phyloP scores from a whole-genome alignment of 495 filamentous ascomycete species.

The Friedmanniomyces simplex region DNA sequence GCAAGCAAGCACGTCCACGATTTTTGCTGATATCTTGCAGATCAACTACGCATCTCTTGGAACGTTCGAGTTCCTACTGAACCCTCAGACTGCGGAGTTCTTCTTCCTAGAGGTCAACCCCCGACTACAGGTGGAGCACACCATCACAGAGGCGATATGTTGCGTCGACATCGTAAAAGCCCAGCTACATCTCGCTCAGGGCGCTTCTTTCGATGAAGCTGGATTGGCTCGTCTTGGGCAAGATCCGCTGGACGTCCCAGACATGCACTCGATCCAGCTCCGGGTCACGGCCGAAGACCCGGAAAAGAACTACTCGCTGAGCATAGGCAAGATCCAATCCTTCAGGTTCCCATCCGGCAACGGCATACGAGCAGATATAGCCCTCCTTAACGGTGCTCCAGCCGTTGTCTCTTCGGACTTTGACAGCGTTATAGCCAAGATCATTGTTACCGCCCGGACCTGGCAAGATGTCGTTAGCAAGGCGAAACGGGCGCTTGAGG shows the following conservation, averaged over 20 bases:
- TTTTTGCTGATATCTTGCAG: constrained; percentile 5
- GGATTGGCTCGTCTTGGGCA: constrained; percentile 29
- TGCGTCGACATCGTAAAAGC: constrained; percentile 34
- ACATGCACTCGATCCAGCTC: constrained; percentile 43
- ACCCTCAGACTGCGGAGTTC: constrained; percentile 25
- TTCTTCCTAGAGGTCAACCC: constrained; percentile 35
- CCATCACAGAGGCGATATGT: constrained; percentile 39
- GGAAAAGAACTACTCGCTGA: constrained; percentile 42
- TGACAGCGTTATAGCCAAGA: constrained; percentile 50
- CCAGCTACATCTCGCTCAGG: constrained; percentile 47
- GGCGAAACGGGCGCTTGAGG: constrained; percentile 43
- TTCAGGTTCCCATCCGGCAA: constrained; percentile 46
- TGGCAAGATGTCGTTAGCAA: constrained; percentile 44
- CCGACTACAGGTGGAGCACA: constrained; percentile 42
- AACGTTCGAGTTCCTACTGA: constrained; percentile 35
- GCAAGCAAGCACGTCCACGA: not conserved
- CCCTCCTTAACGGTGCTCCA: constrained; percentile 34
- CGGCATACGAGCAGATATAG: constrained; percentile 47
- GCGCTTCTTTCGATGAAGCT: constrained; percentile 34
- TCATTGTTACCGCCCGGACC: constrained; percentile 46
- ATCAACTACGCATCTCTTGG: constrained; percentile 31
- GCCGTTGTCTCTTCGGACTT: constrained; percentile 45
- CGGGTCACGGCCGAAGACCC: constrained; percentile 49
- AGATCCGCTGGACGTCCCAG: constrained; percentile 27
- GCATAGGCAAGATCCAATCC: constrained; percentile 46